A percentile compares a stretch with the other conserved stretches of the same genome.
Evolutionary conservation across 192 early-diverging fungal species (phyloP).

Genomic region (Coemansia sp.): DNA sequence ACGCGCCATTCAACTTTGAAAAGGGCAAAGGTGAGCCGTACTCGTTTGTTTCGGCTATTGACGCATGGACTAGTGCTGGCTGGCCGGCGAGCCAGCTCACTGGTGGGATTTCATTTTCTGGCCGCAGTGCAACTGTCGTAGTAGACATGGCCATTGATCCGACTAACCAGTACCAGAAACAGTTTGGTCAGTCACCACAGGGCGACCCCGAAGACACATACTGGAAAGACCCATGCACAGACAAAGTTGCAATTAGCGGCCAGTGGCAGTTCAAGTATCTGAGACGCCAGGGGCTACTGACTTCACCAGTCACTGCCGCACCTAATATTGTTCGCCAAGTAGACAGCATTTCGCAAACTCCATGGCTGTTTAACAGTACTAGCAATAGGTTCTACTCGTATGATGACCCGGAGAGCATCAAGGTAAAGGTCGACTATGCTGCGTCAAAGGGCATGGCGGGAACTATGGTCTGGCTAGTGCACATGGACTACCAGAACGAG

Average conservation of each 20-base stretch:
- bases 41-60: slow-evolving; percentile 55
- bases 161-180: slow-evolving; percentile 31
- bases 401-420: slow-evolving; percentile 63
- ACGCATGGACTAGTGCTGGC: slow-evolving; percentile 58
- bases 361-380: slow-evolving; percentile 68
- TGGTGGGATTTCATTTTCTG: slow-evolving; percentile 65
- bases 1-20: slow-evolving; percentile 56
- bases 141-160: slow-evolving; percentile 33
- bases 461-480: slow-evolving; percentile 68
- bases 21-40: slow-evolving; percentile 29
- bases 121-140: slow-evolving; percentile 50
- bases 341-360: slow-evolving; percentile 61
- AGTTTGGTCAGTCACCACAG: slow-evolving; percentile 4
- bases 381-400: slow-evolving; percentile 65
- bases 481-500: slow-evolving; percentile 64
- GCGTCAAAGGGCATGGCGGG: slow-evolving; percentile 59
- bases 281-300: slow-evolving; percentile 53
- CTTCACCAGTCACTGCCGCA: slow-evolving; percentile 20
- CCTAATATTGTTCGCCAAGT: slow-evolving; percentile 61
- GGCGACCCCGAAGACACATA: slow-evolving; percentile 57
- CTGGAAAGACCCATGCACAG: slow-evolving; percentile 53
- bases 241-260: slow-evolving; percentile 33
- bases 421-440: slow-evolving; percentile 61
- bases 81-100: slow-evolving; percentile 64
- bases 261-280: slow-evolving; percentile 63